phyloP scores from a whole-genome alignment of 2,329 filamentous ascomycete species.

The Aspergillus cejpii region DNA sequence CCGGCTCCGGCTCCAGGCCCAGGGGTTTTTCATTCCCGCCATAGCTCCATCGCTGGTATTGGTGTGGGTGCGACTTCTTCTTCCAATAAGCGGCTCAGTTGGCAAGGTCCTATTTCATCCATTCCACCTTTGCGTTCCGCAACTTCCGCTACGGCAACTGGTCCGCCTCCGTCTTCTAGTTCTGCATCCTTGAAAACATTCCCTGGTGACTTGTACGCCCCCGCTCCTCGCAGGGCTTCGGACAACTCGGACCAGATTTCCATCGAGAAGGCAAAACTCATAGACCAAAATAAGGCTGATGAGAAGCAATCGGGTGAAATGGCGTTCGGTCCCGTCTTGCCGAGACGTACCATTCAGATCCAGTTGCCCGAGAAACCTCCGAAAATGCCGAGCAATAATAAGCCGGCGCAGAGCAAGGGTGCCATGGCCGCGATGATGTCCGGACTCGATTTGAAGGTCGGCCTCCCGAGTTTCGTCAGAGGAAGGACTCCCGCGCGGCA shows the following conservation, averaged over 20 bases:
- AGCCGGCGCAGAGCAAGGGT: slow-evolving; percentile 26
- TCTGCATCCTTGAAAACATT: slow-evolving; percentile 24
- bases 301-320: slow-evolving; percentile 8
- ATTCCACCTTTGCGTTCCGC: no score
- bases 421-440: slow-evolving; percentile 46
- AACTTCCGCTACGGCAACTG: slow-evolving; percentile 28
- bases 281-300: slow-evolving; percentile 35
- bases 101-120: slow-evolving; percentile 24
- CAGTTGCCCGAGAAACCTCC: slow-evolving; percentile 33
- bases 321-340: slow-evolving; percentile 16
- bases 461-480: slow-evolving; percentile 31
- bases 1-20: slow-evolving; percentile 50
- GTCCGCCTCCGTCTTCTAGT: slow-evolving; percentile 17
- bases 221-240: slow-evolving; percentile 28
- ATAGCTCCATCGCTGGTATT: slow-evolving; percentile 37
- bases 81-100: slow-evolving; percentile 17
- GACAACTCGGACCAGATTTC: slow-evolving; percentile 21
- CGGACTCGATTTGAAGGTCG: slow-evolving; percentile 33
- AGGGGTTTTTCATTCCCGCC: slow-evolving; percentile 29
- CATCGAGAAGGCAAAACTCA: slow-evolving; percentile 9
- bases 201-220: slow-evolving; percentile 30
- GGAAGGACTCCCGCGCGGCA: slow-evolving; percentile 36
- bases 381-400: slow-evolving; percentile 2
- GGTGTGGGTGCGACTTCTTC: slow-evolving; percentile 32
- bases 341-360: slow-evolving; percentile 40